These are phyloP conservation scores for Leishmania turanica DNA, from an alignment of 208 protist species.

Conservation along the genomic window DNA sequence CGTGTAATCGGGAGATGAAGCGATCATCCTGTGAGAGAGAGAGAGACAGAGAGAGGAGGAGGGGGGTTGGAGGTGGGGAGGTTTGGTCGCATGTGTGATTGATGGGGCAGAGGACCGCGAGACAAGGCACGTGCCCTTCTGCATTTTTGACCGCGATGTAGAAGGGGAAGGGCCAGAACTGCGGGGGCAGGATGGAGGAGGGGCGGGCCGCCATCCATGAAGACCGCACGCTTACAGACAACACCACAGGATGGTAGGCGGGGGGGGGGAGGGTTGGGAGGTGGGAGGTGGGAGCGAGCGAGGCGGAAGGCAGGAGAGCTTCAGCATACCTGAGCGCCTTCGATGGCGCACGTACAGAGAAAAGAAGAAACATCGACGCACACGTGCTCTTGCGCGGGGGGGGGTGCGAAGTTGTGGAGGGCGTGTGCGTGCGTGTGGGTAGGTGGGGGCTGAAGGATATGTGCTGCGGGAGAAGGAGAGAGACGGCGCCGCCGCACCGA, in stretches of 20 bases:
- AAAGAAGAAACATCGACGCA: neutral
- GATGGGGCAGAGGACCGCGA: neutral
- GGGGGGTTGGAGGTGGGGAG: neutral
- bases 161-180: neutral
- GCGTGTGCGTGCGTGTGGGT: neutral
- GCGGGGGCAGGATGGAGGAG: neutral
- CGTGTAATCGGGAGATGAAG: neutral
- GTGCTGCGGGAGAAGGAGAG: neutral
- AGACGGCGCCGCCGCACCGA: neutral
- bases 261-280: too few relatives aligned
- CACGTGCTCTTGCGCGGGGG: neutral
- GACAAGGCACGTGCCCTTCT: neutral
- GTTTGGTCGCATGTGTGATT: neutral
- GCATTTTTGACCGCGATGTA: neutral
- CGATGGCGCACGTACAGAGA: neutral
- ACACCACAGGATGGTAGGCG: neutral
- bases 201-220: neutral
- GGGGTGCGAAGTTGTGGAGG: too few relatives aligned
- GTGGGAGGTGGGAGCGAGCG: too few relatives aligned
- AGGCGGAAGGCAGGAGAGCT: neutral
- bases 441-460: neutral
- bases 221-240: neutral
- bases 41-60: constrained; percentile 4
- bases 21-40: constrained; percentile 1
- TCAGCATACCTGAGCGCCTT: neutral